phyloP scores from a whole-genome alignment of 164 flowering plant species.

The Umbilicus rupestris region DNA sequence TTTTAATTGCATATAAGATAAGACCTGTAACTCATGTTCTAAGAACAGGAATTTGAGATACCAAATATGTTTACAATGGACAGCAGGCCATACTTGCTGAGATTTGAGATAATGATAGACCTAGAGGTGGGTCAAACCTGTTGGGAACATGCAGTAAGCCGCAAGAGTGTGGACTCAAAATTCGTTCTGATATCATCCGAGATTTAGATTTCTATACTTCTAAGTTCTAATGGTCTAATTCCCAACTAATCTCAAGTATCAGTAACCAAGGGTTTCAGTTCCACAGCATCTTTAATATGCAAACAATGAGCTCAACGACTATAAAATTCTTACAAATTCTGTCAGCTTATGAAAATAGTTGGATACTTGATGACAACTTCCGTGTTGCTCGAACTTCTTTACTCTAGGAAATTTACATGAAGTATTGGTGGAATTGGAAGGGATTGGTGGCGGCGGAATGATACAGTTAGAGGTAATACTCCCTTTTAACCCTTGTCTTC shows the following conservation, averaged over 20 bases:
- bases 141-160: neutral
- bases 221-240: neutral
- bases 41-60: too few species aligned
- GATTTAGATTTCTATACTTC: neutral
- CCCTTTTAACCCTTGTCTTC: too few species aligned
- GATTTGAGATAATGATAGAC: neutral
- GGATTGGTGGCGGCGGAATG: slow-evolving; percentile 97
- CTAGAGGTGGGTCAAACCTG: neutral
- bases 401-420: slow-evolving; percentile 65
- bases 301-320: neutral
- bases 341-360: neutral
- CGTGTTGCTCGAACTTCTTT: slow-evolving; percentile 1
- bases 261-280: neutral
- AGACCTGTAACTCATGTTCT: too few species aligned
- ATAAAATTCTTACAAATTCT: neutral
- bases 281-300: neutral
- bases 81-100: neutral
- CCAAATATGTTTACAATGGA: too few species aligned
- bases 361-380: neutral
- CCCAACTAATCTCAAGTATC: neutral
- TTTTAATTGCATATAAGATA: too few species aligned
- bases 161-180: neutral
- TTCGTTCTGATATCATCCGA: neutral
- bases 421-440: slow-evolving; percentile 74
- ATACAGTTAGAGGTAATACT: slow-evolving; percentile 64